Evolutionary conservation across 2,329 filamentous ascomycete genomes (phyloP), one percentile per base, ranked within the genome.

Genomic region (Phaeosphaeria sp.): DNA sequence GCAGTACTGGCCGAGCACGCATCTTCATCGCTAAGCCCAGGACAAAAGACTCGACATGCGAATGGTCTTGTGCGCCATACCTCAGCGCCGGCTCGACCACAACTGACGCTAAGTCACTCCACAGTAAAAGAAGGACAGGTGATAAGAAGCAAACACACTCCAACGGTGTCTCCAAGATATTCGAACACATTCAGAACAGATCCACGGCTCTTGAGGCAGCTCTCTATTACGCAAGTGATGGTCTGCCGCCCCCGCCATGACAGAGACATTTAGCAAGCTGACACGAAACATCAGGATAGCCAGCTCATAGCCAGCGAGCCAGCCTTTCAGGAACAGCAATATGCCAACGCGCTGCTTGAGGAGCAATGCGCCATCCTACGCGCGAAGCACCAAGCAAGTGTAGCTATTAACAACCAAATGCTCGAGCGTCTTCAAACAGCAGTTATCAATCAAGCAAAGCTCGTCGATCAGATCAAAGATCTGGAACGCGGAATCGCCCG

Each of bases 181-280:
- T 4, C 36, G 20, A 30, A 20, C 17, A 17, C 21, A 20, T 22
- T 17, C 3, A 22, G 20, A 17, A 17, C n/a, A 30, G 45, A 52
- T 5, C 39, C 53, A 17, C 43, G 17, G 1, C 25, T 59, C 40
- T n/a, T 56, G 3, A 48, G 50, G 7, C 55, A 61, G 25, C n/a
- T 56, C 6, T 48, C 49, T 3, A 24, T 45, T 25, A 33, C 51
- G 6, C 51, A 60, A 21, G 51, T 55, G 5, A 30, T 55, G 5
- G 43, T 50, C 6, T 53, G 33, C 25, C 42, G 55, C 11, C 55
- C 63, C 3, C 57, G 62, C 18, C 55, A 44, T 2, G 60, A 60
- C 21, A 52, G 55, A 1, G 48, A 59, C 21, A 49, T 39, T 13
- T 65, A 60, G 57, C 53, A 49, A 22, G 24, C 36, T 40, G 52